phyloP scores from a whole-genome alignment of 2,329 filamentous ascomycete genomes.

The Amesomyces nigricolor region DNA sequence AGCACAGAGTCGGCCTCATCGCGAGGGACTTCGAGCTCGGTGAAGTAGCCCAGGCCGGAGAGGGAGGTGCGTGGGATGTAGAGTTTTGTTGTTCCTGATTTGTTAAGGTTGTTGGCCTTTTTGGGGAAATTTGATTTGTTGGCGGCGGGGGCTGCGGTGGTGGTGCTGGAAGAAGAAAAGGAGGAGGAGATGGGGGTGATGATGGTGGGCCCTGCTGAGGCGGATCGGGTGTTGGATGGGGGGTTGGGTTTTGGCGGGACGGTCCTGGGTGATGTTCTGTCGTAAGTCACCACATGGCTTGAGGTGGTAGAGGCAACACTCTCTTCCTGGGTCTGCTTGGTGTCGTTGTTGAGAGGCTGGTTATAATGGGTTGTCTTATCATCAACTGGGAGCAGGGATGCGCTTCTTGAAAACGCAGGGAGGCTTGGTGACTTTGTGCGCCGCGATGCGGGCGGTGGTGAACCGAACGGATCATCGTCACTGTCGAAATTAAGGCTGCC shows the following conservation, averaged over 20 bases:
- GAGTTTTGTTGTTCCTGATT: conserved; percentile 19
- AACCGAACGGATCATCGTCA: conserved; percentile 8
- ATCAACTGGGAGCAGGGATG: too few species aligned
- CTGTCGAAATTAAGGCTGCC: not conserved
- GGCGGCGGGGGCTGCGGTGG: not conserved
- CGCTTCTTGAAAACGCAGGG: too few species aligned
- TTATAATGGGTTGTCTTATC: too few species aligned
- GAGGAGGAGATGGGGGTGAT: not conserved
- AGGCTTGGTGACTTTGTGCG: not conserved
- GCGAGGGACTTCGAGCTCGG: conserved; percentile 24
- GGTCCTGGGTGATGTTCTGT: too few species aligned
- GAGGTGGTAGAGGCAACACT: too few species aligned
- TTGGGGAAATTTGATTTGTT: not conserved
- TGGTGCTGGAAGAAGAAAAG: not conserved
- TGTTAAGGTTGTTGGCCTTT: too few species aligned
- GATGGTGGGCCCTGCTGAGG: too few species aligned
- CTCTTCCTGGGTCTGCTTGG: too few species aligned
- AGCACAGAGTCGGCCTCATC: conserved; percentile 21
- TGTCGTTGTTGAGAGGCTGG: too few species aligned
- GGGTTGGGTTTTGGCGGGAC: not conserved
- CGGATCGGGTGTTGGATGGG: too few species aligned
- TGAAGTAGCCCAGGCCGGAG: conserved; percentile 26
- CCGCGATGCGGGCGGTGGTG: not conserved
- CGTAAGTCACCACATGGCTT: too few species aligned
- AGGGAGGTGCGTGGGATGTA: conserved; percentile 27